These are phyloP conservation scores for Papiliotrema nemorosa DNA, from an alignment of 1,284 basidiomycete genomes.

Conservation along the genomic window DNA sequence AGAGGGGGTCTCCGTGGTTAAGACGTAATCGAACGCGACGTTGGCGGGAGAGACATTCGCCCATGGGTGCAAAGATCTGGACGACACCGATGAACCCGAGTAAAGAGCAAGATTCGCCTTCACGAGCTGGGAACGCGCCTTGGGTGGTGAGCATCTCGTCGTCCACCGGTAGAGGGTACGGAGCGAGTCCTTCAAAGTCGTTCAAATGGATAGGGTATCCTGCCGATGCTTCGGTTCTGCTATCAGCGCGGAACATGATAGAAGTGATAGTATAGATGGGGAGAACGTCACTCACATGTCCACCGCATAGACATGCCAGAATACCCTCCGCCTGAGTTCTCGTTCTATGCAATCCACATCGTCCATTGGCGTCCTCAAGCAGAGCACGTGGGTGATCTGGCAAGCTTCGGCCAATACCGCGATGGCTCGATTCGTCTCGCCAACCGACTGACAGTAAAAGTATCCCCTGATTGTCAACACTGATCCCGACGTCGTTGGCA, in stretches of 20 bases:
- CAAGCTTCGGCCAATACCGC: constrained; percentile 28
- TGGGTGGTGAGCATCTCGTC: constrained; percentile 31
- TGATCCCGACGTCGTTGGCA: neutral
- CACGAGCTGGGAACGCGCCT: constrained; percentile 18
- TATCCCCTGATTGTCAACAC: constrained; percentile 16
- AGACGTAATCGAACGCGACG: constrained; percentile 17
- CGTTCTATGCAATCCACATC: constrained; percentile 18
- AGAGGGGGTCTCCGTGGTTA: neutral
- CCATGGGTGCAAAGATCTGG: constrained; percentile 35
- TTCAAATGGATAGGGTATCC: constrained; percentile 26
- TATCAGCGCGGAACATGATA: neutral
- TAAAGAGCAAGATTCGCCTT: constrained; percentile 11
- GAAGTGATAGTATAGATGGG: neutral
- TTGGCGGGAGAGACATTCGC: constrained; percentile 37
- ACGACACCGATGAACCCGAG: constrained; percentile 37
- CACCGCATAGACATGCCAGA: constrained; percentile 27
- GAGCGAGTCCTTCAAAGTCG: constrained; percentile 17
- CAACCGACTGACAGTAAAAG: constrained; percentile 27
- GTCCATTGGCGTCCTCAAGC: constrained; percentile 13
- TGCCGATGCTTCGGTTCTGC: constrained; percentile 26
- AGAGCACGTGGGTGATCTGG: constrained; percentile 22
- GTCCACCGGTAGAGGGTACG: constrained; percentile 22
- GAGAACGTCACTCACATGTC: constrained; percentile 25
- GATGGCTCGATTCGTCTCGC: constrained; percentile 18
- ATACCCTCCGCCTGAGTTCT: constrained; percentile 21